A percentile compares a stretch with the other conserved stretches of the same genome.
These are phyloP conservation scores for Talaromyces sp. DNA, from an alignment of 2,329 filamentous ascomycete species.

Conservation along the genomic window DNA sequence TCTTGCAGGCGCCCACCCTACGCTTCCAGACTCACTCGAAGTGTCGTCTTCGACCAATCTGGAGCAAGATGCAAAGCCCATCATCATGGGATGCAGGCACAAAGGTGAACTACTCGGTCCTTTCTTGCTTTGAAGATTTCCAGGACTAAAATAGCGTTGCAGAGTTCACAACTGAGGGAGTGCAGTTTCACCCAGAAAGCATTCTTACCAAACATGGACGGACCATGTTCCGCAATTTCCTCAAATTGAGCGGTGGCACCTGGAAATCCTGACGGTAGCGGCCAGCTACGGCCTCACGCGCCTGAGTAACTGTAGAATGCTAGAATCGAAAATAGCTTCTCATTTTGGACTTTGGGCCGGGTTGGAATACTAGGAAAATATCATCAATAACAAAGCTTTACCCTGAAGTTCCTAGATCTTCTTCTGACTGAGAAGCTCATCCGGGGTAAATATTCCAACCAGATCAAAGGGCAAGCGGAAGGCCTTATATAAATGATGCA, in stretches of 20 bases:
- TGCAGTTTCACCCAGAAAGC: constrained; percentile 97
- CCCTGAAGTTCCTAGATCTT: too few relatives aligned
- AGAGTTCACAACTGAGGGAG: constrained; percentile 60
- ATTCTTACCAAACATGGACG: constrained; percentile 88
- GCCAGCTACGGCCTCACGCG: neutral
- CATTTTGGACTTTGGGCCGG: too few relatives aligned
- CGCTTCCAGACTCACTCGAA: constrained; percentile 79
- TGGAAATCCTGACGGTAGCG: constrained; percentile 56
- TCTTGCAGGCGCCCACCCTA: constrained; percentile 83
- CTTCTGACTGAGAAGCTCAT: too few relatives aligned
- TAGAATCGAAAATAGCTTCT: too few relatives aligned
- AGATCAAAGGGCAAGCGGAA: too few relatives aligned
- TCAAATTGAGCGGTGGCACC: constrained; percentile 80
- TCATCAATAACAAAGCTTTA: too few relatives aligned
- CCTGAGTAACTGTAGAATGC: neutral
- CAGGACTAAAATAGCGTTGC: constrained; percentile 62
- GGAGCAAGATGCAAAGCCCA: constrained; percentile 64
- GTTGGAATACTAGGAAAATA: too few relatives aligned
- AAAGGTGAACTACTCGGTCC: constrained; percentile 44
- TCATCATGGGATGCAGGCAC: constrained; percentile 97
- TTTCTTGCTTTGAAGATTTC: neutral
- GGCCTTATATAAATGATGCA: too few relatives aligned
- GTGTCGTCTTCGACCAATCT: constrained; percentile 76
- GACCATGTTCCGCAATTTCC: constrained; percentile 87
- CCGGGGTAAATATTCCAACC: too few relatives aligned